Evolutionary conservation across 2,329 filamentous ascomycete species (phyloP), one percentile per base, ranked within the genome.

Genomic region (Paecilomyces fulvus): DNA sequence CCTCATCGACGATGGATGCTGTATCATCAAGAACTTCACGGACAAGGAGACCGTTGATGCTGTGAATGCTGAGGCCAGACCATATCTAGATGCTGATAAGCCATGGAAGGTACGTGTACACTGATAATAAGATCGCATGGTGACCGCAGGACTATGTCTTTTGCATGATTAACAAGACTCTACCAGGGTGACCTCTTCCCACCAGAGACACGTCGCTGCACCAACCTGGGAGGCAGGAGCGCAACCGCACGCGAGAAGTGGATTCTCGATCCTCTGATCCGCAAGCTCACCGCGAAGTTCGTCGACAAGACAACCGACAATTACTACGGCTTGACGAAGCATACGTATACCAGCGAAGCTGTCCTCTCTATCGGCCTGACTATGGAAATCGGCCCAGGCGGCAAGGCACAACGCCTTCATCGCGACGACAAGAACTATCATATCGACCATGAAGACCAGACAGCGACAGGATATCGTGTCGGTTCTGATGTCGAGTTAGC

Each of bases 381-480:
- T 7, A 43, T 43, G 37, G 37, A 43, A 43, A 43, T 76, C 21
- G 70, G 72, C 33, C 75, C 75, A 0, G 75, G 75, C 0, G 73
- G 70, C 12, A 67, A 62, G 37, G 70, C 73, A 53, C 75, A 77
- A 55, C 65, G 67, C 0, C 56, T 76, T 46, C 73, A 77, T 51
- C 63, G 73, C 14, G 66, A 75, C 56, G 73, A 77, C 64, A 71
- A 67, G 56, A 64, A 67, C 55, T 67, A 68, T 55, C 64, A 69
- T 23, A 59, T 61, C 1, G 60, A 65, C 10, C 69, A 73, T 53
- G 64, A 64, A 28, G 66, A 71, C 55, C 63, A 72, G 61, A 71
- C 73, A 3, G 66, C 71, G 14, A 71, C 75, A 70, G 63, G 74
- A 7, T 71, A 70, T 14, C 74, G 72, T 51, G 67, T 72, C 14